Base-by-base conservation (phyloP, 805 yeast species). In the Zygosaccharomyces bisporus region DNA sequence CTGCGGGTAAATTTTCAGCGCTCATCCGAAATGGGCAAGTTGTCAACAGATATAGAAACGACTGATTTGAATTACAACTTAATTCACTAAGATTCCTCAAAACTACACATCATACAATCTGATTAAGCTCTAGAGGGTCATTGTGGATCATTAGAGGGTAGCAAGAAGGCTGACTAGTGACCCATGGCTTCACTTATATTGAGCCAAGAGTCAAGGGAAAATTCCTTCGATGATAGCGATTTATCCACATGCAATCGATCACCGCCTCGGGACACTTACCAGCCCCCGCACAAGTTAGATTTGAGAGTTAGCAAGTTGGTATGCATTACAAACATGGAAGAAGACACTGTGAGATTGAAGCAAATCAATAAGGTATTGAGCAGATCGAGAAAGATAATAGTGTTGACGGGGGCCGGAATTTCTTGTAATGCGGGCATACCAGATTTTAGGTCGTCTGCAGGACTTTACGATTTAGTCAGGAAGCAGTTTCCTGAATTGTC, bases 371-470 rank as follows among this genome's bases (percentile, higher is more conserved):
- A 53, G 34, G 33, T 52, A 17, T 43, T 67, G 17, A 52, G 49
- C 25, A 53, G 59, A 36, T 58, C 71, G 4, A 58, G 74, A 43
- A 79, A 75, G 55, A 68, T 81, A n/a, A 72, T 84, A 16, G 73
- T 86, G 3, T 70, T 90, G 43, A 89, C 96, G 0, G 98, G 99
- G 6, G 99, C 99, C 2, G 99, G 99, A 0, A 88, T 91, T 46
- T 87, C 96, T 12, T 88, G 96, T 61, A 87, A 86, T 60, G 97
- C 98, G 1, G 98, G 99, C 0, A 93, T 91, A 37, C 99, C 99
- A 29, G 98, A 91, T 61, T 90, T 90, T 62, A 74, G 98, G 44
- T 85, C 95, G 3, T 70, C 81, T 7, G 78, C 83, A 53, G 98
- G 98, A 2, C 73, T 90, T 7, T 90, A 91, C 67, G 80, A 83